phyloP scores from a whole-genome alignment of 1,284 basidiomycete genomes.

The Phlebopus sp. region DNA sequence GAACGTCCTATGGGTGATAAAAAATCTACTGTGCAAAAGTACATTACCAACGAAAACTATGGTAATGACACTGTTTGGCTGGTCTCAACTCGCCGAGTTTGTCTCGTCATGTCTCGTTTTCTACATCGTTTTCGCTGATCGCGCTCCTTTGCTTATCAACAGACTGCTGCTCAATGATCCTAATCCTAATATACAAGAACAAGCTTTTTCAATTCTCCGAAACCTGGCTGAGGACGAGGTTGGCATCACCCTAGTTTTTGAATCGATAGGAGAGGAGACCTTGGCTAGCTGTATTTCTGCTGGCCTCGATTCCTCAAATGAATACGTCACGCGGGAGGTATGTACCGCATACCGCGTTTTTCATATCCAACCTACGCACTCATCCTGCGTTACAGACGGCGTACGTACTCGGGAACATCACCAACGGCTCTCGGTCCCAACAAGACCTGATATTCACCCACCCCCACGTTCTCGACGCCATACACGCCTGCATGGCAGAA shows the following conservation, averaged over 20 bases:
- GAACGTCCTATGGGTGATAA: constrained; percentile 79
- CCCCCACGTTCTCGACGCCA: constrained; percentile 46
- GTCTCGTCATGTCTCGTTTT: constrained; percentile 25
- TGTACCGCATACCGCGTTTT: constrained; percentile 2
- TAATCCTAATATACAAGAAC: constrained; percentile 58
- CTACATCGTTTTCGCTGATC: not conserved
- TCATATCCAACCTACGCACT: not conserved
- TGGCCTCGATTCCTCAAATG: constrained; percentile 47
- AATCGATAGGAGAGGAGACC: constrained; percentile 44
- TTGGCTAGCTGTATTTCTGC: constrained; percentile 44
- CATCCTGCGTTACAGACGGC: constrained; percentile 45
- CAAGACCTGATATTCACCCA: constrained; percentile 50
- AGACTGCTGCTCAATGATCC: constrained; percentile 52
- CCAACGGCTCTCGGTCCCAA: constrained; percentile 50
- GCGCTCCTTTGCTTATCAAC: not conserved
- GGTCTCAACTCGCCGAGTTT: constrained; percentile 53
- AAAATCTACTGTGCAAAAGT: constrained; percentile 72
- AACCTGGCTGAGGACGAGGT: constrained; percentile 63
- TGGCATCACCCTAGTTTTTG: constrained; percentile 58
- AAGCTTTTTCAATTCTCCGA: constrained; percentile 58
- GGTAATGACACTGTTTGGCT: constrained; percentile 65
- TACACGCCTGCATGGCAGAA: constrained; percentile 57
- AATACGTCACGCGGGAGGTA: constrained; percentile 55
- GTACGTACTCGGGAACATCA: constrained; percentile 59
- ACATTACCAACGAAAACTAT: constrained; percentile 53